Percentiles rank a stretch among this genome's conserved stretches.
phyloP scores from a whole-genome alignment of 148 eudicot species.

The Nepenthes gracilis region DNA sequence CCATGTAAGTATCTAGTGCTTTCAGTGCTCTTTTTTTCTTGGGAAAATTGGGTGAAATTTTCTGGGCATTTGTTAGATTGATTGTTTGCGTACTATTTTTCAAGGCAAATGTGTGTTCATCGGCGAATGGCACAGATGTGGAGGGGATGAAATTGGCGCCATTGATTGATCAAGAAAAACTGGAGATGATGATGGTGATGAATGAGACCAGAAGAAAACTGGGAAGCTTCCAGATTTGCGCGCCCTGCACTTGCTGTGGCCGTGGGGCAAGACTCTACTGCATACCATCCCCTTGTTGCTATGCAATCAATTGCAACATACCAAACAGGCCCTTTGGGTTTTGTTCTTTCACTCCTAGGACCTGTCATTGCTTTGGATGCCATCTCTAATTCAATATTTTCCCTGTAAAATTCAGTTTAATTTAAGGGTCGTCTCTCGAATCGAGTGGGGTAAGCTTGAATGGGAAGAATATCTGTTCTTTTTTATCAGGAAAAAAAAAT shows the following conservation, averaged over 20 bases:
- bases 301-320: constrained; percentile 93
- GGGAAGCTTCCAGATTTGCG: constrained; percentile 80
- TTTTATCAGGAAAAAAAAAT: no score
- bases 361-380: constrained; percentile 94
- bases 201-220: constrained; percentile 64
- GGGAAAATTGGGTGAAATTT: neutral
- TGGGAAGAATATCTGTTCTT: no score
- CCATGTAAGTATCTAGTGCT: constrained; percentile 29
- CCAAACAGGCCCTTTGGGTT: constrained; percentile 95
- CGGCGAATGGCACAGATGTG: neutral
- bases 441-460: no score
- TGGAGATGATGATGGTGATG: constrained; percentile 45
- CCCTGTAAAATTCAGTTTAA: no score
- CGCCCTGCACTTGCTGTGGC: constrained; percentile 83
- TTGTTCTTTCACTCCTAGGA: constrained; percentile 79
- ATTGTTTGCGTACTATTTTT: neutral
- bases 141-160: constrained; percentile 36
- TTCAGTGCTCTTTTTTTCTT: neutral
- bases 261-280: constrained; percentile 51
- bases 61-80: neutral
- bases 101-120: constrained; percentile 11
- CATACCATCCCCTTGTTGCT: constrained; percentile 87
- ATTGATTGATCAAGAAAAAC: constrained; percentile 31
- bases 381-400: constrained; percentile 28
- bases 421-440: no score